Conservation (phyloP, 805 yeast species). For the Pichia rugopelliculosa region DNA sequence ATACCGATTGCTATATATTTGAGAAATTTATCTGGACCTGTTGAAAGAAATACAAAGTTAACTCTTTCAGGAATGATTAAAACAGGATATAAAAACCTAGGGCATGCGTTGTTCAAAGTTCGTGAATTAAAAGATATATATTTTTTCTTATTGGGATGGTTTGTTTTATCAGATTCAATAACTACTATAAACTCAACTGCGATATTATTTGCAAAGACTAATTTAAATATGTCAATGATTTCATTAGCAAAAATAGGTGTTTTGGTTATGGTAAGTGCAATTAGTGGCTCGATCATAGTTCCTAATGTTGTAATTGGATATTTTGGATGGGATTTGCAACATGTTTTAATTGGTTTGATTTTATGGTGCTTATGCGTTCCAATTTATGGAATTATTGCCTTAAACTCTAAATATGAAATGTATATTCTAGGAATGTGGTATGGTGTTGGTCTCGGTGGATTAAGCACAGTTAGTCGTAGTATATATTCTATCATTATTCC, state of each 20-base stretch:
- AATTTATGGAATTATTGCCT: conserved; percentile 60
- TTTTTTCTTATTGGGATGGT: conserved; percentile 68
- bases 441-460: conserved; percentile 68
- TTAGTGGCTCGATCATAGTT: conserved; percentile 52
- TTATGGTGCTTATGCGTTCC: conserved; percentile 63
- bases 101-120: conserved; percentile 51
- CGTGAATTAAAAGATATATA: conserved; percentile 54
- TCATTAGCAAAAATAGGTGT: conserved; percentile 59
- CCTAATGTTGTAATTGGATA: conserved; percentile 38
- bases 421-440: conserved; percentile 65
- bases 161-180: conserved; percentile 63
- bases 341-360: conserved; percentile 44
- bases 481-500: conserved; percentile 65
- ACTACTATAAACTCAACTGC: conserved; percentile 80
- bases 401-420: conserved; percentile 61
- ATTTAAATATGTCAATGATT: conserved; percentile 60
- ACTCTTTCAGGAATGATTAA: conserved; percentile 4
- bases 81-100: conserved; percentile 57
- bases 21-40: conserved; percentile 10
- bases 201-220: conserved; percentile 64
- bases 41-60: neutral
- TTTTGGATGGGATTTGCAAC: conserved; percentile 38
- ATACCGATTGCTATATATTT: conserved; percentile 48
- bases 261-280: conserved; percentile 59
- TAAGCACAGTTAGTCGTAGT: conserved; percentile 63